These are phyloP conservation scores for Grosmannia penicillata DNA, from an alignment of 2,329 filamentous ascomycete genomes.

Conservation along the genomic window DNA sequence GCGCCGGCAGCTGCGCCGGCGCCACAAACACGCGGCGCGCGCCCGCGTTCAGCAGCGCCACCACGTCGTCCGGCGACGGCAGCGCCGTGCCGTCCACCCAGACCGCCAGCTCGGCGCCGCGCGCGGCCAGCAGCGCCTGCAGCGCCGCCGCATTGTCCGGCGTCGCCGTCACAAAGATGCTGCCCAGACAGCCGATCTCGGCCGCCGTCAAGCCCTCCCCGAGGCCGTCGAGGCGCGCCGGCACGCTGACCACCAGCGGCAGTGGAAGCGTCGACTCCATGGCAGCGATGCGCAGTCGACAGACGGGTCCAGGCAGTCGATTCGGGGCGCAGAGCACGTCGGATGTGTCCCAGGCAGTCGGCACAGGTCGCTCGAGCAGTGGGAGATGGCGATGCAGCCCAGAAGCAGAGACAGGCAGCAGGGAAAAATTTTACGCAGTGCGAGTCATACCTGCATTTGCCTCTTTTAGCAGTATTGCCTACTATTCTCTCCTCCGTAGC, in stretches of 20 bases:
- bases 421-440: too few relatives aligned
- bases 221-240: slow-evolving; percentile 25
- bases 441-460: slow-evolving; percentile 3
- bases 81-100: slow-evolving; percentile 67
- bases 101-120: slow-evolving; percentile 39
- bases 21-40: slow-evolving; percentile 74
- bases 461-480: neutral
- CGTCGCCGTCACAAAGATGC: slow-evolving; percentile 40
- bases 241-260: slow-evolving; percentile 44
- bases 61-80: slow-evolving; percentile 53
- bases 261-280: slow-evolving; percentile 53
- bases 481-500: neutral
- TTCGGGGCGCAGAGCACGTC: too few relatives aligned
- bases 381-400: too few relatives aligned
- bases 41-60: slow-evolving; percentile 71
- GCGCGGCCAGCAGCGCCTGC: slow-evolving; percentile 30
- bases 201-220: slow-evolving; percentile 38
- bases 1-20: slow-evolving; percentile 48
- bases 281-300: too few relatives aligned
- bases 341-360: too few relatives aligned
- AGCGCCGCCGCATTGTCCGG: slow-evolving; percentile 25
- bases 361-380: too few relatives aligned
- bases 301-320: too few relatives aligned
- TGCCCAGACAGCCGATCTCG: slow-evolving; percentile 44
- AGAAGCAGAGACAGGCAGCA: too few relatives aligned